Evolutionary conservation across 2,329 filamentous ascomycete genomes (phyloP), one percentile per base, ranked within the genome.

Genomic region (Cercospora brassicicola): DNA sequence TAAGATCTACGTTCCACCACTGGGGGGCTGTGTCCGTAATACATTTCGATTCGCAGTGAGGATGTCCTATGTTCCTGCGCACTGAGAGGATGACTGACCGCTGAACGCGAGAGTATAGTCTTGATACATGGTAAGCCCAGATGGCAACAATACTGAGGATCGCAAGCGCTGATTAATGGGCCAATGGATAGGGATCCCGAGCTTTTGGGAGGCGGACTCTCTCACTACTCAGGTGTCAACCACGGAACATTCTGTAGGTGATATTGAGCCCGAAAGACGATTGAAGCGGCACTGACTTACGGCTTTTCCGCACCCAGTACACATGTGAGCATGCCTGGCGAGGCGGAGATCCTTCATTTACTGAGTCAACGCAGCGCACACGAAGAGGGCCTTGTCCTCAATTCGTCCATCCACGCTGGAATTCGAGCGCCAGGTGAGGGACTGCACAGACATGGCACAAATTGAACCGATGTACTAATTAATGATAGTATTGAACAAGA

Each of bases 321-420:
- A 57, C 53, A 57, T 57, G 53, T 57, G 31, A 31, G 53, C 53
- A n/a, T 20, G 30, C 13, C 18, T 51, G 45, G 20, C 18, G 13
- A 57, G 10, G 23, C 2, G 11, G n/a, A 10, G 1, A n/a, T 7
- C 6, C 88, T 13, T 23, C 53, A 4, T 9, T 13, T n/a, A 57
- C 26, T 57, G 53, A 57, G 53, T 73, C 77, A 89, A 13, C 86
- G 89, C 70, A 86, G 88, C 42, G 87, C 87, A 0, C 85, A 88
- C 71, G 87, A 89, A 76, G 87, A 89, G 76, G 84, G 86, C 0
- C 78, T 89, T 55, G 85, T 89, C 66, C 79, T 80, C 28, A 88
- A 88, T 71, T 84, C 82, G 1, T 88, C 86, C 0, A 83, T 89
- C 18, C 87, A 89, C 75, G 87, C 85, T n/a, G 87, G 87, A 0